A percentile compares a stretch with the other conserved stretches of the same genome.
Evolutionary conservation across 805 yeast genomes (phyloP).

Genomic region (Kodamaea lidongshanica): DNA sequence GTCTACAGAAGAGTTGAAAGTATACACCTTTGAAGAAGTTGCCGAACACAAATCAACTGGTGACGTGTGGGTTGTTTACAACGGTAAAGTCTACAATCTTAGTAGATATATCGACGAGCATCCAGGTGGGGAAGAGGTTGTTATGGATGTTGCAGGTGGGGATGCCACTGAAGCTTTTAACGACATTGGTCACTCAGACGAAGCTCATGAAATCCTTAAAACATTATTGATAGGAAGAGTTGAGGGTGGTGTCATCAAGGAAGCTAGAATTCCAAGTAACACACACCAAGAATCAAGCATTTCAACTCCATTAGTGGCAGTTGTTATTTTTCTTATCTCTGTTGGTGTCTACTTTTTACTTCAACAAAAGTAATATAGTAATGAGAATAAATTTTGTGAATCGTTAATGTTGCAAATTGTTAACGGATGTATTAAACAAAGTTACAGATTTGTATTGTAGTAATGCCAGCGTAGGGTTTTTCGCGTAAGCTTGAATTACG

Average conservation of each 20-base stretch:
- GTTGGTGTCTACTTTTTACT: constrained; percentile 38
- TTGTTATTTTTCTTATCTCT: constrained; percentile 34
- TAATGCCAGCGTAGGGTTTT: too few species aligned
- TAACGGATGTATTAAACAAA: too few species aligned
- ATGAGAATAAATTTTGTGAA: constrained; percentile 1
- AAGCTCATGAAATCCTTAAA: constrained; percentile 73
- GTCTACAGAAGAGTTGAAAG: constrained; percentile 24
- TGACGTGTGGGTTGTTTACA: constrained; percentile 41
- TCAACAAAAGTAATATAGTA: constrained; percentile 12
- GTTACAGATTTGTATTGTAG: too few species aligned
- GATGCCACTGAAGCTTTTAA: constrained; percentile 43
- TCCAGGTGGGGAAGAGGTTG: constrained; percentile 45
- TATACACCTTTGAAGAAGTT: constrained; percentile 51
- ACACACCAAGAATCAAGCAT: constrained; percentile 13
- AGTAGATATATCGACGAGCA: constrained; percentile 40
- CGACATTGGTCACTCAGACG: constrained; percentile 97
- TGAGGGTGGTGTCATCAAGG: constrained; percentile 50
- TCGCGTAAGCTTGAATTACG: too few species aligned
- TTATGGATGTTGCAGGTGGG: constrained; percentile 37
- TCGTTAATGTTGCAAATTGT: too few species aligned
- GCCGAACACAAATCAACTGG: constrained; percentile 32
- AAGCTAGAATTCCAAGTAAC: constrained; percentile 16
- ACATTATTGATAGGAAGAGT: constrained; percentile 72
- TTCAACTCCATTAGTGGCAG: constrained; percentile 26
- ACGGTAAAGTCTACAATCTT: constrained; percentile 39